These are phyloP conservation scores for Dactylorhiza incarnata DNA, from an alignment of 106 monocot species.

Conservation along the genomic window DNA sequence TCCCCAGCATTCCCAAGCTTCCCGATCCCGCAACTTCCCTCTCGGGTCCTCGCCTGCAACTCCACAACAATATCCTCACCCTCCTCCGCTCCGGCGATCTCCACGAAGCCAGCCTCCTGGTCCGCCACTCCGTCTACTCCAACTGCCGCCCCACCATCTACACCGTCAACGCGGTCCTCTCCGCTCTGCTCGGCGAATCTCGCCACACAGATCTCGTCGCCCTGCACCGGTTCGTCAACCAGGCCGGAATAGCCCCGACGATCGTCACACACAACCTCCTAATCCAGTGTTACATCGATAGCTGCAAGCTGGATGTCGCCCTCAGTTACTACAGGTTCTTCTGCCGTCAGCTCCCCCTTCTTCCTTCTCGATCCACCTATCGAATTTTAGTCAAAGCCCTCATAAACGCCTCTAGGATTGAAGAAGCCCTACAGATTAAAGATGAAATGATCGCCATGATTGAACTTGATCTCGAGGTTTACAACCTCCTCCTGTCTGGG, in stretches of 20 bases:
- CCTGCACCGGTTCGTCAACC: constrained; percentile 70
- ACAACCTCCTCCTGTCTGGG: constrained; percentile 57
- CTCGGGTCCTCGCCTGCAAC: constrained; percentile 46
- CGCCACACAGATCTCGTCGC: constrained; percentile 64
- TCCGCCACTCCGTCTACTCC: constrained; percentile 86
- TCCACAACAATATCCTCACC: constrained; percentile 68
- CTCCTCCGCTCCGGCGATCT: constrained; percentile 61
- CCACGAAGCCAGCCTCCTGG: constrained; percentile 70
- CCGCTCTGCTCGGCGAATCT: constrained; percentile 52
- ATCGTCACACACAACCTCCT: constrained; percentile 64
- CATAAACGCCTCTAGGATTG: constrained; percentile 37
- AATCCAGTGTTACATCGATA: constrained; percentile 64
- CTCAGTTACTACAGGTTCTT: constrained; percentile 59
- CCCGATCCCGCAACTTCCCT: constrained; percentile 54
- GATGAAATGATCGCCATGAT: constrained; percentile 56
- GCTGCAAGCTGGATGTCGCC: constrained; percentile 58
- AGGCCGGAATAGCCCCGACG: constrained; percentile 61
- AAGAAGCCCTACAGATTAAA: constrained; percentile 54
- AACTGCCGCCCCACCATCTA: constrained; percentile 82
- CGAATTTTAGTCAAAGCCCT: constrained; percentile 63
- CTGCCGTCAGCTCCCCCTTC: constrained; percentile 38
- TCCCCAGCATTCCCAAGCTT: constrained; percentile 63
- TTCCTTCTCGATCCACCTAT: constrained; percentile 69
- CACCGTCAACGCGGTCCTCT: constrained; percentile 70
- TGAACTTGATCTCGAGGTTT: constrained; percentile 46